A percentile compares a stretch with the other conserved stretches of the same genome.
These are phyloP conservation scores for Phialemonium atrogriseum DNA, from an alignment of 2,329 filamentous ascomycete species.

Conservation along the genomic window DNA sequence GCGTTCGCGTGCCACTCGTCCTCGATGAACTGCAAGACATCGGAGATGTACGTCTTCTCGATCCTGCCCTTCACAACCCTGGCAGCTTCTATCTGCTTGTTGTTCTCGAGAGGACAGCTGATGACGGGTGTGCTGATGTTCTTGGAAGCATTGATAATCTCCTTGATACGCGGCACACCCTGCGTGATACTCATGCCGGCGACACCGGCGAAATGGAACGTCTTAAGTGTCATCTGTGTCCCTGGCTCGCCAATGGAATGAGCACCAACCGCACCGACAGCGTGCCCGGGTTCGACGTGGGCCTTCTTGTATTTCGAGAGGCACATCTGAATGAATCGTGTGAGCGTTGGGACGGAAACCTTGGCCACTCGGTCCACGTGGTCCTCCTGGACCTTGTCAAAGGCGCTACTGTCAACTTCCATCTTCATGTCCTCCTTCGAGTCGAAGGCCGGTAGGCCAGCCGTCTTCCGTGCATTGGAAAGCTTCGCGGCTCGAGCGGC, in stretches of 20 bases:
- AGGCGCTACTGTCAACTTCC: conserved; percentile 12
- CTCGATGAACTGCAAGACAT: conserved; percentile 73
- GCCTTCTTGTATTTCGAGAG: conserved; percentile 86
- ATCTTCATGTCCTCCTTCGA: conserved; percentile 1
- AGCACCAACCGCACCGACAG: conserved; percentile 90
- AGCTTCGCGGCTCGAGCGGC: conserved; percentile 53
- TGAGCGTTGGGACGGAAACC: conserved; percentile 66
- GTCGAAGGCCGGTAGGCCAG: conserved; percentile 36
- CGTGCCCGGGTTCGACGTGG: conserved; percentile 87
- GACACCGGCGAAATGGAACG: conserved; percentile 99
- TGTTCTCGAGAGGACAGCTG: conserved; percentile 73
- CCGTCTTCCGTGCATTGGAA: conserved; percentile 39
- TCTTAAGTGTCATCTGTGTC: conserved; percentile 98
- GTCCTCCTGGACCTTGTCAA: no score
- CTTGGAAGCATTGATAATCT: conserved; percentile 98
- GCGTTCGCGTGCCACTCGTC: conserved; percentile 77
- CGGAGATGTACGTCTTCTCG: conserved; percentile 85
- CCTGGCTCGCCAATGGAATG: conserved; percentile 98
- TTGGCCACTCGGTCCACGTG: conserved; percentile 70
- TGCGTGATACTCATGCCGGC: conserved; percentile 99
- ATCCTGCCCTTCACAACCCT: conserved; percentile 87
- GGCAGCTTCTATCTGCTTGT: conserved; percentile 68
- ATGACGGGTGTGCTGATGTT: conserved; percentile 92
- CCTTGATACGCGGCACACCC: conserved; percentile 98
- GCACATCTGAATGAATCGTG: conserved; percentile 71